Conservation (phyloP, 257 asterid genomes). For the Petunia secreta region DNA sequence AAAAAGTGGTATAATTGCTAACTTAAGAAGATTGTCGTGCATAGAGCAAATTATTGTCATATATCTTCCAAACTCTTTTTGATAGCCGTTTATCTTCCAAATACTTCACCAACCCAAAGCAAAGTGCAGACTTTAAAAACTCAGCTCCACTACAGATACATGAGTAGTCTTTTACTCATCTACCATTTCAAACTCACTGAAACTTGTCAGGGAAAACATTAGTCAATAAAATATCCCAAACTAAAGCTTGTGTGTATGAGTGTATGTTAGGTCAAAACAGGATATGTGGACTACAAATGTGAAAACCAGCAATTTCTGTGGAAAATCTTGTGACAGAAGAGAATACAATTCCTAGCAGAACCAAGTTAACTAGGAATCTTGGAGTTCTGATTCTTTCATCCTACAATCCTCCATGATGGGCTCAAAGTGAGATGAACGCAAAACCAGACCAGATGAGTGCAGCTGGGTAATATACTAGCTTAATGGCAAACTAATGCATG, state of each 20-base stretch:
- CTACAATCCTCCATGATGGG: not conserved
- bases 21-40: not conserved
- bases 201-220: not conserved
- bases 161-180: not conserved
- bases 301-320: not conserved
- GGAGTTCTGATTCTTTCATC: not conserved
- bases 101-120: conserved; percentile 11
- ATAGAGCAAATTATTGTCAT: not conserved
- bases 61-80: conserved; percentile 5
- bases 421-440: not conserved
- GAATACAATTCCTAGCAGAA: not conserved
- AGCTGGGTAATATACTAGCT: not conserved
- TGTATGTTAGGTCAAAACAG: not conserved
- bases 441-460: not conserved
- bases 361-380: not conserved
- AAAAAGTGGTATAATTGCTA: not conserved
- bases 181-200: not conserved
- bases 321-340: not conserved
- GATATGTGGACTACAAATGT: not conserved
- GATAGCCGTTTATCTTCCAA: not conserved
- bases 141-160: not conserved
- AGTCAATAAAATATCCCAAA: conserved; percentile 6
- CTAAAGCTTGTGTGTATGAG: conserved; percentile 11
- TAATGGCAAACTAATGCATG: conserved; percentile 4
- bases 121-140: conserved; percentile 6